Percentiles rank a stretch among this genome's conserved stretches.
Evolutionary conservation across 352 stramenopile genomes (phyloP).

Genomic region (Phytophthora tentaculata): DNA sequence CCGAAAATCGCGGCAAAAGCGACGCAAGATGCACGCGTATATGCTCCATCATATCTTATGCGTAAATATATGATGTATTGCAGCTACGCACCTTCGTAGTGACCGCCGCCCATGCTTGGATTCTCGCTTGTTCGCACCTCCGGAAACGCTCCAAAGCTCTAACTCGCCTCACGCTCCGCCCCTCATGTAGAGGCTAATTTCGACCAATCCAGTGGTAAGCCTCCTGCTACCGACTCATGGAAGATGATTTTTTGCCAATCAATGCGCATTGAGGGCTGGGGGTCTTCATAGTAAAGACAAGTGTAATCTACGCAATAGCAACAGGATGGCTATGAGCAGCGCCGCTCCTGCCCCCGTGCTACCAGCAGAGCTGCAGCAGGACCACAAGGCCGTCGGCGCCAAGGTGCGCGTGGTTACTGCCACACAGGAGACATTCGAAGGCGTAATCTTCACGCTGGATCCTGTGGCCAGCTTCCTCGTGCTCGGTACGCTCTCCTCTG

Average conservation of each 20-base stretch:
- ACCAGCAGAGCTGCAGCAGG: constrained; percentile 65
- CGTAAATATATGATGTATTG: neutral
- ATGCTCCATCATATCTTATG: neutral
- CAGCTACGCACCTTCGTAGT: constrained; percentile 66
- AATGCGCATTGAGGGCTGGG: neutral
- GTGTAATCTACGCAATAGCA: constrained; percentile 10
- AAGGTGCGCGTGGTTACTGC: constrained; percentile 68
- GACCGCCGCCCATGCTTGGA: constrained; percentile 64
- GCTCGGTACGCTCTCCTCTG: constrained; percentile 51
- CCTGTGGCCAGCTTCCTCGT: constrained; percentile 82
- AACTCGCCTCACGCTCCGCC: constrained; percentile 23
- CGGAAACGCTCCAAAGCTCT: constrained; percentile 40
- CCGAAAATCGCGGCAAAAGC: neutral
- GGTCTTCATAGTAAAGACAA: constrained; percentile 16
- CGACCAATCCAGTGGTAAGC: constrained; percentile 5
- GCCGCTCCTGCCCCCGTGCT: constrained; percentile 41
- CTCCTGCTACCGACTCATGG: neutral
- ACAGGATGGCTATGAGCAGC: constrained; percentile 50
- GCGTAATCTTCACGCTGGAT: constrained; percentile 81
- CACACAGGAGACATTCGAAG: constrained; percentile 62
- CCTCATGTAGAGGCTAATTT: constrained; percentile 12
- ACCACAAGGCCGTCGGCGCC: constrained; percentile 66
- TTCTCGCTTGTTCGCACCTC: constrained; percentile 47
- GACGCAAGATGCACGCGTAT: constrained; percentile 4
- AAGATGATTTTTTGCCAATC: constrained; percentile 15